Percentiles rank a stretch among this genome's conserved stretches.
phyloP scores from a whole-genome alignment of 129 eudicot genomes.

The Flaveria linearis region DNA sequence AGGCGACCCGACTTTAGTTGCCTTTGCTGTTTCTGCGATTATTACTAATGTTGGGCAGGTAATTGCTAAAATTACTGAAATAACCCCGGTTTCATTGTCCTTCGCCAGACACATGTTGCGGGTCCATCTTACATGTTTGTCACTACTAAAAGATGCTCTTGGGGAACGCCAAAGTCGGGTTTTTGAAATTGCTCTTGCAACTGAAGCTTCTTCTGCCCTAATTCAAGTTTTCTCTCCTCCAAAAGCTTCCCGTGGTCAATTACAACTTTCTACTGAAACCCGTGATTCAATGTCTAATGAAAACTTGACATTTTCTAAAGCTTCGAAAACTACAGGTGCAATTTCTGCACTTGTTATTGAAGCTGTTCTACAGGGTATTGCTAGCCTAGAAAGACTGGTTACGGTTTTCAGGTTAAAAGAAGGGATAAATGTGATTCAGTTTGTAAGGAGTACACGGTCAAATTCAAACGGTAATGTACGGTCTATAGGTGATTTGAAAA shows the following conservation, averaged over 20 bases:
- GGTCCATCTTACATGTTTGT: slow-evolving; percentile 67
- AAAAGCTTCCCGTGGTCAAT: slow-evolving; percentile 61
- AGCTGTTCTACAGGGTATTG: slow-evolving; percentile 83
- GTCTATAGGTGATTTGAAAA: slow-evolving; percentile 51
- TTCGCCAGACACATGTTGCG: slow-evolving; percentile 65
- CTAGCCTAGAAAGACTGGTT: slow-evolving; percentile 87
- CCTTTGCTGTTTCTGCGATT: slow-evolving; percentile 91
- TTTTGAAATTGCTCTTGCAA: slow-evolving; percentile 96
- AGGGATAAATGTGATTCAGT: slow-evolving; percentile 80
- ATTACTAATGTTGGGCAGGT: slow-evolving; percentile 77
- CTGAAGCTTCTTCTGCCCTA: slow-evolving; percentile 88
- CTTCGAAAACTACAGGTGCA: slow-evolving; percentile 63
- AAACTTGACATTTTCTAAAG: slow-evolving; percentile 46
- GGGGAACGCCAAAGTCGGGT: slow-evolving; percentile 98
- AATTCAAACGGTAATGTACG: slow-evolving; percentile 81
- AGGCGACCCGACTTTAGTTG: slow-evolving; percentile 93
- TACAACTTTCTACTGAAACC: slow-evolving; percentile 69
- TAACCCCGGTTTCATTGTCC: slow-evolving; percentile 39
- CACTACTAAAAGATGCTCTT: slow-evolving; percentile 81
- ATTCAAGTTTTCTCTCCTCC: slow-evolving; percentile 67
- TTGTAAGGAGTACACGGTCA: slow-evolving; percentile 67
- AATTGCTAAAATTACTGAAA: slow-evolving; percentile 73
- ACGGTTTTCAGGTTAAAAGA: slow-evolving; percentile 76
- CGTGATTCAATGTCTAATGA: slow-evolving; percentile 62
- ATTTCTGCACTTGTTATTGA: slow-evolving; percentile 86